A percentile compares a stretch with the other conserved stretches of the same genome.
Conservation (phyloP, 2,329 filamentous ascomycete species). For the Gnomoniopsis sp. region DNA sequence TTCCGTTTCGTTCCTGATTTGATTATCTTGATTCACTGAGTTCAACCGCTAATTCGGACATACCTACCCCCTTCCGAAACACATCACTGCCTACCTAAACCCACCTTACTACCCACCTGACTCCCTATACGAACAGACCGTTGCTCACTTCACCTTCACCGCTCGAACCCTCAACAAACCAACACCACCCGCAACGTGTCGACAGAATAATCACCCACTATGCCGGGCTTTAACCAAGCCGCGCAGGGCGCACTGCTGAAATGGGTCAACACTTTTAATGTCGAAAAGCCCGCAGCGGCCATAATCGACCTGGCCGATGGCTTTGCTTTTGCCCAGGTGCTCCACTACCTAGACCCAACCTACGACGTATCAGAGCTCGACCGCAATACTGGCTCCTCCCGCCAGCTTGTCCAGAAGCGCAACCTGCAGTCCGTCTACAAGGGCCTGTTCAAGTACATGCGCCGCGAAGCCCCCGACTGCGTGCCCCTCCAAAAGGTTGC, state of each 20-base stretch:
- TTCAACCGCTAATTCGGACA: not conserved
- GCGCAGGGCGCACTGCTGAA: slow-evolving; percentile 54
- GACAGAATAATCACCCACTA: slow-evolving; percentile 20
- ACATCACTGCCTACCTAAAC: not conserved
- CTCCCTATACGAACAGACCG: not conserved
- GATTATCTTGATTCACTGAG: not conserved
- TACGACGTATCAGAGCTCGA: slow-evolving; percentile 56
- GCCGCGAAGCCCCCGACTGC: slow-evolving; percentile 48
- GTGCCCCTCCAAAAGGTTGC: slow-evolving; percentile 49
- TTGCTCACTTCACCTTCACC: not conserved
- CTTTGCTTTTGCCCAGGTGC: slow-evolving; percentile 50
- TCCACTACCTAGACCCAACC: slow-evolving; percentile 54
- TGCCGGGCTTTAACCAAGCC: slow-evolving; percentile 36
- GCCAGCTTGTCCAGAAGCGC: slow-evolving; percentile 66
- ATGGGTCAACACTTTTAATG: slow-evolving; percentile 50
- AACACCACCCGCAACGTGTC: not conserved
- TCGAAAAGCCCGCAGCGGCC: slow-evolving; percentile 43
- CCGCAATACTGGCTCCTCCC: slow-evolving; percentile 38
- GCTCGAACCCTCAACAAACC: not conserved
- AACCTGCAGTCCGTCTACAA: slow-evolving; percentile 93
- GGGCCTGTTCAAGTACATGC: slow-evolving; percentile 71
- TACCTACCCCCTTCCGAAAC: not conserved
- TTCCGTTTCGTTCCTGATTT: not conserved
- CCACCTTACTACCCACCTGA: not conserved
- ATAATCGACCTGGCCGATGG: slow-evolving; percentile 52